Percentiles rank a stretch among this genome's conserved stretches.
phyloP scores from a whole-genome alignment of 371 early-diverging fungal species.

The Rhizopus delemar region DNA sequence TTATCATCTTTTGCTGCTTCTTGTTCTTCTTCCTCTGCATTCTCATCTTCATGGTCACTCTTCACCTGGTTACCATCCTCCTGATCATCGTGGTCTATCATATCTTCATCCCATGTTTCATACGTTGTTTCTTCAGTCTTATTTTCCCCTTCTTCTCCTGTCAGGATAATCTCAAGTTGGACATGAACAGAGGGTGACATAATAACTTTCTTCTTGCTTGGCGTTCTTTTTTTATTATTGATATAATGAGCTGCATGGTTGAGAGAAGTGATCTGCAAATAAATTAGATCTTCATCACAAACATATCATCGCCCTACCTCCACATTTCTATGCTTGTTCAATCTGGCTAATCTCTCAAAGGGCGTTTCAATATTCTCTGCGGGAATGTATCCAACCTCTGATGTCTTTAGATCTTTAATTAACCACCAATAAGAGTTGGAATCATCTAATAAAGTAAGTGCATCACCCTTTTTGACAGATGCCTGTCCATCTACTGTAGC shows the following conservation, averaged over 20 bases:
- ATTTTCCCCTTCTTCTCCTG: conserved; percentile 23
- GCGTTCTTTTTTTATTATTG: conserved; percentile 1
- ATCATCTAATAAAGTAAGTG: conserved; percentile 85
- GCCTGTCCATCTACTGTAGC: conserved; percentile 93
- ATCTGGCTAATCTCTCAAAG: conserved; percentile 82
- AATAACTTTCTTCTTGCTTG: conserved; percentile 16
- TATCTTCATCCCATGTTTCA: conserved; percentile 33
- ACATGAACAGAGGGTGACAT: conserved; percentile 25
- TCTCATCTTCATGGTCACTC: conserved; percentile 8
- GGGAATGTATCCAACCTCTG: conserved; percentile 90
- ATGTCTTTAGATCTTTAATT: conserved; percentile 77
- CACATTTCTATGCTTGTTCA: conserved; percentile 84
- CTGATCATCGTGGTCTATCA: conserved; percentile 23
- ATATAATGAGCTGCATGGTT: conserved; percentile 27
- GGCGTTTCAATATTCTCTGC: conserved; percentile 93
- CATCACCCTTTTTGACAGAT: conserved; percentile 82
- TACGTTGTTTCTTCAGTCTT: conserved; percentile 30
- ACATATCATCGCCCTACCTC: conserved; percentile 24
- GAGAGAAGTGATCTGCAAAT: conserved; percentile 24
- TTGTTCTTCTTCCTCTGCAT: conserved; percentile 5
- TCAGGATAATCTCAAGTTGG: conserved; percentile 24
- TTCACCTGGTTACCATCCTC: not conserved
- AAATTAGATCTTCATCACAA: no score
- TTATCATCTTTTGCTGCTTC: not conserved
- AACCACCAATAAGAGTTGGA: conserved; percentile 95